Conservation (phyloP, 371 early-diverging fungal species). For the Actinomortierella wolfii region DNA sequence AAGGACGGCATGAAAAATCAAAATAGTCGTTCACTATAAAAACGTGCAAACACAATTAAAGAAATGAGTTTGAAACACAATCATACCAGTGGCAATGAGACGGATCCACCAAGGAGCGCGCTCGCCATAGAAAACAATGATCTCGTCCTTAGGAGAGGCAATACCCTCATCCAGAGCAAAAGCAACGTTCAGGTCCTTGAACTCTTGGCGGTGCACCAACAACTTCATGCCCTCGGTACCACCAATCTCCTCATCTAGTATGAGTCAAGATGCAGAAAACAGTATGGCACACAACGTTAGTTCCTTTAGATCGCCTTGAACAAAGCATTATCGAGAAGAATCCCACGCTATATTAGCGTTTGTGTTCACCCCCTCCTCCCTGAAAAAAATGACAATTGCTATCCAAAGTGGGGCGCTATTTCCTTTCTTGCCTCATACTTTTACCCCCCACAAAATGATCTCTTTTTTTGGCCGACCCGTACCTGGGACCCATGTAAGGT, state of each 20-base stretch:
- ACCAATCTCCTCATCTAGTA: constrained; percentile 81
- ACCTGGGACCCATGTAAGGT: constrained; percentile 74
- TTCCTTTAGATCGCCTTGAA: too few relatives aligned
- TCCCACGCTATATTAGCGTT: too few relatives aligned
- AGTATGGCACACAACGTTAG: not conserved
- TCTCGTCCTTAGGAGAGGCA: constrained; percentile 59
- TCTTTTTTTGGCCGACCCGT: constrained; percentile 6
- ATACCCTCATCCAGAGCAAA: constrained; percentile 84
- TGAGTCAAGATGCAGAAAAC: not conserved
- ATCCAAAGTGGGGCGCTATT: too few relatives aligned
- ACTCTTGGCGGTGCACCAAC: constrained; percentile 63
- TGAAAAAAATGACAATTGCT: too few relatives aligned
- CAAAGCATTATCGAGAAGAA: too few relatives aligned
- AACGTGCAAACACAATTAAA: too few relatives aligned
- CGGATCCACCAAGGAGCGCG: constrained; percentile 75
- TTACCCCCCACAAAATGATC: too few relatives aligned
- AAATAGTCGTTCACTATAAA: too few relatives aligned
- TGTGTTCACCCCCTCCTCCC: too few relatives aligned
- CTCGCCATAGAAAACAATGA: constrained; percentile 82
- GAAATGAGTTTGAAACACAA: not conserved
- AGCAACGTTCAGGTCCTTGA: constrained; percentile 71
- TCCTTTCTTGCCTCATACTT: too few relatives aligned
- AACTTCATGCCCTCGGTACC: constrained; percentile 75
- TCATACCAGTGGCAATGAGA: constrained; percentile 28
- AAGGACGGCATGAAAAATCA: too few relatives aligned